phyloP scores from a whole-genome alignment of 2,329 filamentous ascomycete genomes.

The Canariomyces notabilis region DNA sequence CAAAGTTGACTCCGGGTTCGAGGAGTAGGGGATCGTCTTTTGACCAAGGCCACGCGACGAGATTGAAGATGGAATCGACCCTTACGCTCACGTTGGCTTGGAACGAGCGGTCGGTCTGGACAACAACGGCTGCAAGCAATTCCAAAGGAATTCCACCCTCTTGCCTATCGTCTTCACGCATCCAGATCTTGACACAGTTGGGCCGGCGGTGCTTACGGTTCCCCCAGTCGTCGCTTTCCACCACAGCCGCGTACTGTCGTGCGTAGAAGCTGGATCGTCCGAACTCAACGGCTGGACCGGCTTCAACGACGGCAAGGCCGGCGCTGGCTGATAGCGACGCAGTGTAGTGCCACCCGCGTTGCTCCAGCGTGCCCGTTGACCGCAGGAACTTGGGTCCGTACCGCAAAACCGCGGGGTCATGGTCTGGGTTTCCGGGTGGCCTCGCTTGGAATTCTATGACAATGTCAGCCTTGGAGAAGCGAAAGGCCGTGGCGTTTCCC shows the following conservation, averaged over 20 bases:
- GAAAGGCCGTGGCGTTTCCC: neutral
- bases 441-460: neutral
- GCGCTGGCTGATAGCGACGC: neutral
- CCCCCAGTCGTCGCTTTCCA: neutral
- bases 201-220: neutral
- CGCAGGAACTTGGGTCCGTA: neutral
- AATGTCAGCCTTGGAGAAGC: neutral
- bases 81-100: neutral
- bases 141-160: neutral
- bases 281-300: neutral
- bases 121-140: neutral
- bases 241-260: neutral
- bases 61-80: neutral
- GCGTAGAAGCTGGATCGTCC: neutral
- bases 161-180: neutral
- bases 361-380: neutral
- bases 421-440: neutral
- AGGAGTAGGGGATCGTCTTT: neutral
- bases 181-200: neutral
- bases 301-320: neutral
- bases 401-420: neutral
- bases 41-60: neutral
- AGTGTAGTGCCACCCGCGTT: neutral
- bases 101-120: neutral
- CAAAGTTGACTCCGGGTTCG: neutral